phyloP scores from a whole-genome alignment of 345 rosid species.

The Arabidopsis thaliana region TAIR10.1 NC_003070.9:8595001-8595500 shows the following conservation, averaged over 20 bases:
- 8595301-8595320: slow-evolving; percentile 1
- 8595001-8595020: slow-evolving; percentile 7
- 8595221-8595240: background rate
- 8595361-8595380: background rate
- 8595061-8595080: slow-evolving; percentile 44
- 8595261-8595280: background rate
- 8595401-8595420: background rate
- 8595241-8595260: background rate
- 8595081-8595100: slow-evolving; percentile 41
- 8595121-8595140: slow-evolving; percentile 49
- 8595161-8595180: background rate
- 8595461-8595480: slow-evolving; percentile 11
- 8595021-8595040: slow-evolving; percentile 2
- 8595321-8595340: background rate
- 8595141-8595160: background rate
- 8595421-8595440: slow-evolving; percentile 31
- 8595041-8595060: slow-evolving; percentile 16
- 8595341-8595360: slow-evolving; percentile 14
- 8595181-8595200: slow-evolving; percentile 45
- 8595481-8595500: slow-evolving; percentile 30
- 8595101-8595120: slow-evolving; percentile 18
- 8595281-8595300: background rate
- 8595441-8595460: slow-evolving; percentile 34
- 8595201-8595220: slow-evolving; percentile 13
- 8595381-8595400: background rate